These are phyloP conservation scores for Anthoceros angustus DNA, from an alignment of 225 moss, liverwort and hornwort genomes.

Conservation along the genomic window DNA sequence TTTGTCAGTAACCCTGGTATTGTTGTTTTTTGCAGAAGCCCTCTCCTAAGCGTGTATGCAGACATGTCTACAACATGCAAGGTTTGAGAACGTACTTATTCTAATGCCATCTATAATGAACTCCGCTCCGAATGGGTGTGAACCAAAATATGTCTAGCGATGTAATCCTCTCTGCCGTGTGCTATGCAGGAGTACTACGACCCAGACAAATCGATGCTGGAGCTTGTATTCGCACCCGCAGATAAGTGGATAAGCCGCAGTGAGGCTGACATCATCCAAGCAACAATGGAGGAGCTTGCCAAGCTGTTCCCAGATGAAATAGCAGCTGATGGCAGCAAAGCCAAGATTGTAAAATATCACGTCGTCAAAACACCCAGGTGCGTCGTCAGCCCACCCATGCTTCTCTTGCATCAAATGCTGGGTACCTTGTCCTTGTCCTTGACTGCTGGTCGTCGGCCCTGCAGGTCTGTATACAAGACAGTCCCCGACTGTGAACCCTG, in stretches of 20 bases:
- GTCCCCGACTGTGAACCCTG: slow-evolving; percentile 85
- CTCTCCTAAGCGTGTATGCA: slow-evolving; percentile 85
- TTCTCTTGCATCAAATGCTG: neutral
- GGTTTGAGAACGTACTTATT: slow-evolving; percentile 15
- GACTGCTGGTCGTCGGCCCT: slow-evolving; percentile 4
- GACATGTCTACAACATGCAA: slow-evolving; percentile 98
- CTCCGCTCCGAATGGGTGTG: neutral
- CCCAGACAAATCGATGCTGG: slow-evolving; percentile 80
- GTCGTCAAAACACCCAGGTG: slow-evolving; percentile 94
- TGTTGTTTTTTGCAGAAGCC: slow-evolving; percentile 39
- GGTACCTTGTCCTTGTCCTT: neutral
- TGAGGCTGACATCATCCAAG: slow-evolving; percentile 72
- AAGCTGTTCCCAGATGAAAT: slow-evolving; percentile 78
- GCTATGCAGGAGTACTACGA: slow-evolving; percentile 66
- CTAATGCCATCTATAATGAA: neutral
- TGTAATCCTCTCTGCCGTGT: neutral
- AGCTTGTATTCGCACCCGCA: slow-evolving; percentile 92
- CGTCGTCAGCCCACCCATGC: neutral
- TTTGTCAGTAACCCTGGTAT: neutral
- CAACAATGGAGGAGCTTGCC: slow-evolving; percentile 68
- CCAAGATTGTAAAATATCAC: slow-evolving; percentile 86
- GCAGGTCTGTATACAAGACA: slow-evolving; percentile 91
- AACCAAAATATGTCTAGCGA: neutral
- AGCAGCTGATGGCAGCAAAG: slow-evolving; percentile 80
- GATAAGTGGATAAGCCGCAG: slow-evolving; percentile 79